Base-by-base conservation (phyloP, 2,329 filamentous ascomycete species). In the Aspergillus alliaceus region DNA sequence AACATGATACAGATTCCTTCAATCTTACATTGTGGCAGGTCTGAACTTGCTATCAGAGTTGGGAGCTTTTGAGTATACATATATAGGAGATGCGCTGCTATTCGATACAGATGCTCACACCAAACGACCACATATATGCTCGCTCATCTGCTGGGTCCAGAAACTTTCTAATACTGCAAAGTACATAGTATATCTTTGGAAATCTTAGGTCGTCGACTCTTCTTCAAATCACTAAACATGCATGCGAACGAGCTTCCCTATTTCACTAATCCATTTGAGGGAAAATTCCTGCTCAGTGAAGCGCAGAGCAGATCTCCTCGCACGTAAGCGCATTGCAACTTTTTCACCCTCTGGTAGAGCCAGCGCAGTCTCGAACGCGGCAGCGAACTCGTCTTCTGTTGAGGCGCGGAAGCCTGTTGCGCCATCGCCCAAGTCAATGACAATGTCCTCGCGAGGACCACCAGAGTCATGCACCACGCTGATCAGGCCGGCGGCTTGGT, bases 381-480 rank as follows among this genome's bases (percentile, higher is more conserved):
- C 80, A 0, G 93, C 91, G 70, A 96, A 99, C 58, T 96, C 89
- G 3, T 84, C 80, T 7, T 85, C 80, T 0, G 89, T 93, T 1
- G 86, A 89, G 0, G 93, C 93, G 66, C 93, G 91, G 78, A 93
- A 98, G 5, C 95, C 93, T 85, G 70, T 97, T 11, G 89, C 86
- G 62, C 88, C 78, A 4, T 90, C 91, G 62, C 95, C 87, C 34
- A 95, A 79, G 11, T 90, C 83, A 9, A 91, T 84, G 15, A 98
- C 93, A 64, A 99, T 99, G 71, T 99, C 95, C 60, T 91, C 77
- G 75, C 95, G 96, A 2, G 95, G 95, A 0, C 95, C 95, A 8
- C 93, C 95, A 51, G 90, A 95, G 74, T 97, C 82, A 68, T 99
- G 95, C 8, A 98, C 95, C 0, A 99, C 93, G 5, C 89, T 87